Conservation (phyloP, 73 alveolate genomes). For the Symbiodinium pilosum region DNA sequence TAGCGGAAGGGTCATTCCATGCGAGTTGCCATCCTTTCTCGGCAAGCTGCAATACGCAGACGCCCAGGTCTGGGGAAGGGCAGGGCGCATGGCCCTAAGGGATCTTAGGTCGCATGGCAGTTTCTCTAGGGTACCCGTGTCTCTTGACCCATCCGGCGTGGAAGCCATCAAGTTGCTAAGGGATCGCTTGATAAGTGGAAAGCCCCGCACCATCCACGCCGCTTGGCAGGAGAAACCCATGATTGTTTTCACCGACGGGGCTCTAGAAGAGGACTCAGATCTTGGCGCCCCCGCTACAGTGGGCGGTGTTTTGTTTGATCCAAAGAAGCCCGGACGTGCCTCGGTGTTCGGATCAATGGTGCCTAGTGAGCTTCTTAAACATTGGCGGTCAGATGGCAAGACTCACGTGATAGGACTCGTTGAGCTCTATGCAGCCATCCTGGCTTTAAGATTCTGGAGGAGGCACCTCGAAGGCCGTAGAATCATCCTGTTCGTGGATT, state of each 20-base stretch:
- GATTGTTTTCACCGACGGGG: neutral
- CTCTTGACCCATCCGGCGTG: neutral
- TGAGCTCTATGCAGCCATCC: neutral
- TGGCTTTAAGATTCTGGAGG: neutral
- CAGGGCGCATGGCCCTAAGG: neutral
- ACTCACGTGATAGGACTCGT: neutral
- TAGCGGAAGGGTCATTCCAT: too few relatives aligned
- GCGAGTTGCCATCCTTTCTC: neutral
- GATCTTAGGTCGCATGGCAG: neutral
- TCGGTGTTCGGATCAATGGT: too few relatives aligned
- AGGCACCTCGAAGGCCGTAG: neutral
- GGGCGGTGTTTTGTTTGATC: neutral
- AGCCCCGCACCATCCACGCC: neutral
- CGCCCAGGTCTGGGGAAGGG: neutral
- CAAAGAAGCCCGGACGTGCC: too few relatives aligned
- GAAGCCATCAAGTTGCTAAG: neutral
- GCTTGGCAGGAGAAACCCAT: neutral
- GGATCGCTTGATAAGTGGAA: neutral
- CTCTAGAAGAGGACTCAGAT: neutral
- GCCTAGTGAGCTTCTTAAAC: neutral
- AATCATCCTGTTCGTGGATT: neutral
- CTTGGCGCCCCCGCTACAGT: neutral
- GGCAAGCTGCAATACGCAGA: conserved; percentile 5
- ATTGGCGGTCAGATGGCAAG: neutral
- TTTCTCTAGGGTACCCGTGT: neutral